phyloP scores from a whole-genome alignment of 176 grass and related monocot species.

The Stipa capillata region DNA sequence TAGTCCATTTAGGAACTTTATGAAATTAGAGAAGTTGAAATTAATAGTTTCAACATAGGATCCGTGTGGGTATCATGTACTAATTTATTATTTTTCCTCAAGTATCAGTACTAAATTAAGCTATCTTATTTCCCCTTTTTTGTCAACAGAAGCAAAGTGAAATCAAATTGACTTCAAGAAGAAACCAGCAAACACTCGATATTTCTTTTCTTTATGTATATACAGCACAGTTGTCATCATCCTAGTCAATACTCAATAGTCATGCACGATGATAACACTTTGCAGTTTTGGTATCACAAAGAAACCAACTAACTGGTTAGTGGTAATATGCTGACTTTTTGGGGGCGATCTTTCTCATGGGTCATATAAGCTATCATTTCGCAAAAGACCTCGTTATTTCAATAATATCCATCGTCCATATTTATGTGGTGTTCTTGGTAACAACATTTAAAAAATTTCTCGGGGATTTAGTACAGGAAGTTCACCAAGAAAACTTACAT shows the following conservation, averaged over 20 bases:
- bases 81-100: neutral
- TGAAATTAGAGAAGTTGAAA: neutral
- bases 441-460: neutral
- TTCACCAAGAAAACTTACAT: neutral
- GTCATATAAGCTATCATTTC: slow-evolving; percentile 21
- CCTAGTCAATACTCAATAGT: neutral
- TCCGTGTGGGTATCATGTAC: neutral
- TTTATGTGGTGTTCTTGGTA: neutral
- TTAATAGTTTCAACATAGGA: neutral
- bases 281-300: slow-evolving; percentile 4
- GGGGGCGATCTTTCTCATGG: neutral
- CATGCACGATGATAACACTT: neutral
- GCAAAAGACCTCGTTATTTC: slow-evolving; percentile 1
- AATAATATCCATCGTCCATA: neutral
- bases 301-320: slow-evolving; percentile 16
- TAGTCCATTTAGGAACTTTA: neutral
- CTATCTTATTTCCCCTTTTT: neutral
- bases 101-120: neutral
- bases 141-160: neutral
- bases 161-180: neutral
- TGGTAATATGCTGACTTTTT: slow-evolving; percentile 25
- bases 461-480: neutral
- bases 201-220: neutral
- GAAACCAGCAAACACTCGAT: neutral
- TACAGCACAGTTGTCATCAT: neutral